Conservation (phyloP, 805 yeast genomes). For the Monosporozyma siamensis region DNA sequence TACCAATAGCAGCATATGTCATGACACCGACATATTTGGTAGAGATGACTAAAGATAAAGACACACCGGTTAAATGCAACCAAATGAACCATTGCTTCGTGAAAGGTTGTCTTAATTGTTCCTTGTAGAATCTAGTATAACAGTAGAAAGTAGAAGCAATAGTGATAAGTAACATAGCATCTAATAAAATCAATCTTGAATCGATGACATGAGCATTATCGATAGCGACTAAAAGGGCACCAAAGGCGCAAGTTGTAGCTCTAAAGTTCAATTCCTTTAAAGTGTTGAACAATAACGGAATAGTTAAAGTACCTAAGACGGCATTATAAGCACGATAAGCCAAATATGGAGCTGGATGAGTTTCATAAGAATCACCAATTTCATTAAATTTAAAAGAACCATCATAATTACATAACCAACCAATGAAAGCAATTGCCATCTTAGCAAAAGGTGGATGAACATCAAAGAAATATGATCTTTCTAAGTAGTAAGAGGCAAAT, state of each 20-base stretch:
- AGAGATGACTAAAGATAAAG: slow-evolving; percentile 84
- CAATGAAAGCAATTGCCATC: slow-evolving; percentile 80
- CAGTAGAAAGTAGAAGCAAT: slow-evolving; percentile 74
- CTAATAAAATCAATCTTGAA: slow-evolving; percentile 82
- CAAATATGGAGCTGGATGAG: slow-evolving; percentile 76
- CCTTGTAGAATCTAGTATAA: slow-evolving; percentile 68
- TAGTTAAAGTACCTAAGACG: slow-evolving; percentile 68
- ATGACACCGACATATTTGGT: slow-evolving; percentile 95
- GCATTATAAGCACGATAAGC: slow-evolving; percentile 77
- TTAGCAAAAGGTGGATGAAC: slow-evolving; percentile 98
- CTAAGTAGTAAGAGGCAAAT: slow-evolving; percentile 75
- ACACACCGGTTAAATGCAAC: slow-evolving; percentile 74
- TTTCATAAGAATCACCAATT: slow-evolving; percentile 74
- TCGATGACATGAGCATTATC: slow-evolving; percentile 89
- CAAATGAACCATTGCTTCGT: slow-evolving; percentile 74
- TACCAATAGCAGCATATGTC: slow-evolving; percentile 80
- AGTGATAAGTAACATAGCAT: slow-evolving; percentile 76
- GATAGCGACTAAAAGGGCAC: slow-evolving; percentile 64
- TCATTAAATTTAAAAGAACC: slow-evolving; percentile 89
- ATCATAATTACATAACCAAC: slow-evolving; percentile 79
- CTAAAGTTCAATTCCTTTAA: slow-evolving; percentile 79
- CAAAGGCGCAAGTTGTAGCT: slow-evolving; percentile 68
- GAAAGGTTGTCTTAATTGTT: slow-evolving; percentile 58
- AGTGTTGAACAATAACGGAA: slow-evolving; percentile 76
- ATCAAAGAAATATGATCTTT: slow-evolving; percentile 89